Percentiles rank a stretch among this genome's conserved stretches.
phyloP scores from a whole-genome alignment of 306 rosid species.

The Gillenia trifoliata region DNA sequence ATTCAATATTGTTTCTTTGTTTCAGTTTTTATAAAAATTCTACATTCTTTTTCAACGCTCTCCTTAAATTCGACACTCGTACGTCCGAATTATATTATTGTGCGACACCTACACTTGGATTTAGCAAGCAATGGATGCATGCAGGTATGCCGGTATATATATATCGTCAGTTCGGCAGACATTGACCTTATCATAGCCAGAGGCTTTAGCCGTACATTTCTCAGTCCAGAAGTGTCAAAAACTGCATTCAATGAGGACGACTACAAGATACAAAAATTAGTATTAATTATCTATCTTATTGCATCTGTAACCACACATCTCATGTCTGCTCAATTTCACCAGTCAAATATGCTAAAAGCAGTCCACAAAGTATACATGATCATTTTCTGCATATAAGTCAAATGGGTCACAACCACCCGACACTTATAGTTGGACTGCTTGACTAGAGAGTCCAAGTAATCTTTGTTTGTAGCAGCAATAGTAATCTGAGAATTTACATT shows the following conservation, averaged over 20 bases:
- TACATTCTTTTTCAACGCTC: too few relatives aligned
- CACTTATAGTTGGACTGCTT: not conserved
- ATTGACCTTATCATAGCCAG: not conserved
- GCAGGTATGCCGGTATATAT: too few relatives aligned
- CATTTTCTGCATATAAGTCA: not conserved
- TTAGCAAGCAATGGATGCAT: too few relatives aligned
- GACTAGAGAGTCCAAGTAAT: not conserved
- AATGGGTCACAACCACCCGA: not conserved
- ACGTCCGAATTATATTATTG: too few relatives aligned
- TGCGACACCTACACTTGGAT: too few relatives aligned
- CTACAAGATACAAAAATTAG: not conserved
- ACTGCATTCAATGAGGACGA: not conserved
- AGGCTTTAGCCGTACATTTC: not conserved
- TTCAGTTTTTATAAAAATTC: too few relatives aligned
- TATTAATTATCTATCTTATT: not conserved
- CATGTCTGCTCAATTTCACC: not conserved
- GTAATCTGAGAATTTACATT: not conserved
- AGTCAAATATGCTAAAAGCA: conserved; percentile 14
- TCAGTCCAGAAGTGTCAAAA: not conserved
- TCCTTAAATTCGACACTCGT: too few relatives aligned
- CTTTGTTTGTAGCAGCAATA: not conserved
- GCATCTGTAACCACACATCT: not conserved
- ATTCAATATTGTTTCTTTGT: too few relatives aligned
- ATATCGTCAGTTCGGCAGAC: not conserved
- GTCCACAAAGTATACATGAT: not conserved